A percentile compares a stretch with the other conserved stretches of the same genome.
Conservation (phyloP, 2,329 filamentous ascomycete genomes). For the Raffaelea deltoideospora region DNA sequence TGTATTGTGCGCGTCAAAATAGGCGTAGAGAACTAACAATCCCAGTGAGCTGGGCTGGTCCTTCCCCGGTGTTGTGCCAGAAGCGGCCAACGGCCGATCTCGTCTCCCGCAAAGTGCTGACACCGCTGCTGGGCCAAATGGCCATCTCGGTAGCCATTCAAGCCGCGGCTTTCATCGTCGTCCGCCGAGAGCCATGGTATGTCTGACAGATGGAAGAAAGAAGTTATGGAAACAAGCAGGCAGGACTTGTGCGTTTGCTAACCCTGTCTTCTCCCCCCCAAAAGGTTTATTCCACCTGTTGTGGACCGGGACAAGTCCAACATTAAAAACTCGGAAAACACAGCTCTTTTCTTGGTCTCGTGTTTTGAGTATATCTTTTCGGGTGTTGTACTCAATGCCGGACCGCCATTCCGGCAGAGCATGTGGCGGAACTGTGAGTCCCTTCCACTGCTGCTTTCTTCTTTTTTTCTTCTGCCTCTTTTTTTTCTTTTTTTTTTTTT, state of each 20-base stretch:
- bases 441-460: constrained; percentile 3
- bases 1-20: background rate
- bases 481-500: constrained; percentile 4
- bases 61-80: constrained; percentile 58
- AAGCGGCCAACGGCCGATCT: constrained; percentile 87
- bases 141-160: constrained; percentile 65
- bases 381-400: constrained; percentile 80
- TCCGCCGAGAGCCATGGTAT: constrained; percentile 67
- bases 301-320: constrained; percentile 68
- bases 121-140: constrained; percentile 81
- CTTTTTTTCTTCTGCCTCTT: background rate
- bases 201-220: background rate
- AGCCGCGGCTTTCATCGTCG: constrained; percentile 54
- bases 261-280: background rate
- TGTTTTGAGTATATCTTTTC: constrained; percentile 93
- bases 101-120: constrained; percentile 83
- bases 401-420: constrained; percentile 71
- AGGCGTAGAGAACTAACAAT: too few relatives aligned
- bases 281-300: constrained; percentile 63
- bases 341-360: constrained; percentile 72
- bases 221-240: too few relatives aligned
- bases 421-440: constrained; percentile 64
- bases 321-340: constrained; percentile 86
- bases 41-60: constrained; percentile 82
- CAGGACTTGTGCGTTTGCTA: too few relatives aligned